Base-by-base conservation (phyloP, 177 flowering plant species). In the Vitis hybrid region DNA sequence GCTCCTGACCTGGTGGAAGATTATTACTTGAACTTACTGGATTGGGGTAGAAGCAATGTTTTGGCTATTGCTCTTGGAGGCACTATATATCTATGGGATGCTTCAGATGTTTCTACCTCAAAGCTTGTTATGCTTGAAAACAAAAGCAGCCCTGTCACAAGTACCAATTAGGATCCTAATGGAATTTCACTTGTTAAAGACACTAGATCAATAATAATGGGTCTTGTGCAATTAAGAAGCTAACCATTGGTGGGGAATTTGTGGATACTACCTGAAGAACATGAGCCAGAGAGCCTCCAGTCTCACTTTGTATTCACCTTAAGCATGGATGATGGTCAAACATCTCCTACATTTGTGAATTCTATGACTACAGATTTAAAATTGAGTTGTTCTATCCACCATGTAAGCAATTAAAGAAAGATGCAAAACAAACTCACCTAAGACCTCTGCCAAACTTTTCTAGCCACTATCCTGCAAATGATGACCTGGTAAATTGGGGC, bases 311-410 rank as follows among this genome's bases (percentile, higher is more conserved):
- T 68, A 52, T 76, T 79, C 23, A 68, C 63, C 71, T 82, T 75
- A 23, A 68, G 71, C 62, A 64, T 51, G 14, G 77, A 60, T 52
- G 78, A 82, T 69, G 69, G 60, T 61, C 60, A 71, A 58, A 65
- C 68, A 67, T 78, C 88, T 32, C 75, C 84, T 55, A 39, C 80
- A 56, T 83, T 85, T 62, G 73, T 56, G 13, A 66, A 78, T 60
- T 77, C 92, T 45, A 89, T 85, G 54, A 76, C 88, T 48, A 90
- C 89, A 51, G 94, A 86, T 74, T 80, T 94, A 66, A 87, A 83
- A 2, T 65, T 92, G 73, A 88, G 89, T 75, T 86, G 23, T 64
- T 72, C 57, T 76, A 78, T 56, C 63, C 70, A 34, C 71, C 84
- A 13, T 11, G 17, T 30, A 66, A 68, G 51, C 80, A 78, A 15